Percentiles rank a stretch among this genome's conserved stretches.
Evolutionary conservation across 768 basidiomycete genomes (phyloP).

Genomic region (Hygrophoropsis aurantiaca): DNA sequence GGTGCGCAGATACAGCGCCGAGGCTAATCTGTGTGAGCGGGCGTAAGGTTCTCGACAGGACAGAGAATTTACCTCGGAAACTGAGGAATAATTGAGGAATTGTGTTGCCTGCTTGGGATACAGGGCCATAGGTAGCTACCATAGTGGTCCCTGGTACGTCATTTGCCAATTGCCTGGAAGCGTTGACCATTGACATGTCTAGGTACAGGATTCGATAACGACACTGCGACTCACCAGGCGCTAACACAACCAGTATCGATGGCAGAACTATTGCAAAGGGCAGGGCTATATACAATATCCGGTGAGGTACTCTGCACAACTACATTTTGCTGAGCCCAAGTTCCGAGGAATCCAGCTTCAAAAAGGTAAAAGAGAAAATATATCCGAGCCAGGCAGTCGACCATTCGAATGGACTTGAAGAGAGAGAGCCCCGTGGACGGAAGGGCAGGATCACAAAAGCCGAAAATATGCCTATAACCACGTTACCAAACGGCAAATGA

Average conservation of each 20-base stretch:
- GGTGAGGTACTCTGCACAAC: constrained; percentile 18
- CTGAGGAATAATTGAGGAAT: constrained; percentile 59
- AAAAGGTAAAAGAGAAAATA: constrained; percentile 11
- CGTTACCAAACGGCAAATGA: constrained; percentile 8
- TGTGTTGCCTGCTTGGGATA: constrained; percentile 38
- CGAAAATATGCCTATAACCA: neutral
- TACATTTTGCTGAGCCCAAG: constrained; percentile 20
- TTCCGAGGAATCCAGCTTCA: constrained; percentile 3
- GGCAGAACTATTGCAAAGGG: constrained; percentile 17
- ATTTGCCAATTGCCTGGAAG: constrained; percentile 21
- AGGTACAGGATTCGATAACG: neutral
- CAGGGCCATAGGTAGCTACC: constrained; percentile 44
- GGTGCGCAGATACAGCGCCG: constrained; percentile 42
- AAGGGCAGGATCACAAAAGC: neutral
- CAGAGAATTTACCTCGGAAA: constrained; percentile 46
- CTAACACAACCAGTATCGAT: constrained; percentile 16
- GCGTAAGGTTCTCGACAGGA: neutral
- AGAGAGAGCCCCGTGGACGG: neutral
- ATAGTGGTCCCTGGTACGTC: constrained; percentile 12
- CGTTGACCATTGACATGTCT: neutral
- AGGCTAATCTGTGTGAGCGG: constrained; percentile 30
- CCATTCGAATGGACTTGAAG: constrained; percentile 16
- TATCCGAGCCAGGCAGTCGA: constrained; percentile 17
- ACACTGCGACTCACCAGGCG: constrained; percentile 18
- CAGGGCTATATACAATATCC: constrained; percentile 28